A percentile compares a stretch with the other conserved stretches of the same genome.
Conservation (phyloP, 164 flowering plant species). For the Sextonia rubra region DNA sequence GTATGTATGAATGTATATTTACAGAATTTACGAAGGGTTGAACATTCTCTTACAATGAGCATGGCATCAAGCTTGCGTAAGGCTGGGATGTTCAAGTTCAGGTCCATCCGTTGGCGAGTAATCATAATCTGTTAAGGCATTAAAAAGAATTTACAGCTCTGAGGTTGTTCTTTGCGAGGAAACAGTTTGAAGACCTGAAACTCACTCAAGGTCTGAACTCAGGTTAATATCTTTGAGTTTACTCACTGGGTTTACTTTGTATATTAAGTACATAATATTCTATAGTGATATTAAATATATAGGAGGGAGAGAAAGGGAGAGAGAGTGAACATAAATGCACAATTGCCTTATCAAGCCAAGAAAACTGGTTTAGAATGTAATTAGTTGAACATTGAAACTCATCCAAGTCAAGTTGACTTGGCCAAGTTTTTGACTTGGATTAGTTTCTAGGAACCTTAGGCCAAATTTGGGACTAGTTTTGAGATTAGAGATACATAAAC, state of each 20-base stretch:
- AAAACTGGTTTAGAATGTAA: too few species aligned
- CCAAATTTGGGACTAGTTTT: neutral
- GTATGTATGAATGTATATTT: too few species aligned
- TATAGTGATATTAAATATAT: too few species aligned
- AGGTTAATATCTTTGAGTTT: neutral
- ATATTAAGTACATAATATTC: neutral
- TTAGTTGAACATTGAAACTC: too few species aligned
- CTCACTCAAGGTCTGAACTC: neutral
- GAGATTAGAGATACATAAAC: neutral
- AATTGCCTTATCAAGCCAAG: too few species aligned
- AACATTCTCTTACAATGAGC: conserved; percentile 58
- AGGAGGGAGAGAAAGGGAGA: too few species aligned
- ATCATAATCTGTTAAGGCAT: conserved; percentile 61
- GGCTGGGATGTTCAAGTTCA: conserved; percentile 84
- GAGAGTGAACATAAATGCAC: too few species aligned
- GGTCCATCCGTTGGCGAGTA: conserved; percentile 75
- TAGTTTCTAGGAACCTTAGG: too few species aligned
- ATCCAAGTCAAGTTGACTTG: neutral
- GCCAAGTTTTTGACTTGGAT: neutral
- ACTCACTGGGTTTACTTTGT: neutral
- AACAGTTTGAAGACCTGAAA: neutral
- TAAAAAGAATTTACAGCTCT: neutral
- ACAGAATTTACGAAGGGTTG: too few species aligned
- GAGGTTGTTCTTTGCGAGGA: neutral
- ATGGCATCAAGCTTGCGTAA: conserved; percentile 82